Evolutionary conservation across 2,329 filamentous ascomycete species (phyloP).

Genomic region (Fusarium sp.): DNA sequence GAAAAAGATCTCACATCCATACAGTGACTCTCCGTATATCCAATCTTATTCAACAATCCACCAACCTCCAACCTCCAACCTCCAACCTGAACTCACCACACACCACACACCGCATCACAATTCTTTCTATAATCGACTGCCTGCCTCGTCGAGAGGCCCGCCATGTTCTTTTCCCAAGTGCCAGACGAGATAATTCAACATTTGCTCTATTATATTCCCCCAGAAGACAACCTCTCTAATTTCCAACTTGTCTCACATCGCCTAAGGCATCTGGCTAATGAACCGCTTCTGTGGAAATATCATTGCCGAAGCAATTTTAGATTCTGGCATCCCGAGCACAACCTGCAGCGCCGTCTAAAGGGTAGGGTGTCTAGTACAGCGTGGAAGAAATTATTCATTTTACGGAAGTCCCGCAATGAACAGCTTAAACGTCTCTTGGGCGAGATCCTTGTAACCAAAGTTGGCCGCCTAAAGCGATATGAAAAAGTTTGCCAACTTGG

Average conservation of each 20-base stretch:
- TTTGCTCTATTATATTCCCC: slow-evolving; percentile 72
- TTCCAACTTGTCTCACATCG: slow-evolving; percentile 67
- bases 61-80: slow-evolving; percentile 2
- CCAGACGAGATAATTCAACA: slow-evolving; percentile 87
- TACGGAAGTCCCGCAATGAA: slow-evolving; percentile 62
- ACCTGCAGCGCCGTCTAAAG: slow-evolving; percentile 64
- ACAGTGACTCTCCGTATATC: neutral
- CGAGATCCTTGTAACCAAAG: slow-evolving; percentile 74
- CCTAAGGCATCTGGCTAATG: slow-evolving; percentile 71
- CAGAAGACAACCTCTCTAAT: slow-evolving; percentile 58
- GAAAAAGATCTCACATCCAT: neutral
- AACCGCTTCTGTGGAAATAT: slow-evolving; percentile 80
- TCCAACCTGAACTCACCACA: slow-evolving; percentile 9
- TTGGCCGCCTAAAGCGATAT: slow-evolving; percentile 73
- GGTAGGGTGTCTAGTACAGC: slow-evolving; percentile 64
- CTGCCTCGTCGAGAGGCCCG: slow-evolving; percentile 26
- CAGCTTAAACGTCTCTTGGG: slow-evolving; percentile 66
- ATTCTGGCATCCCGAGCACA: slow-evolving; percentile 77
- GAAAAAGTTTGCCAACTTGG: slow-evolving; percentile 75
- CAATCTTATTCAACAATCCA: neutral
- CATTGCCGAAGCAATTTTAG: slow-evolving; percentile 75
- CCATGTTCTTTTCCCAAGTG: slow-evolving; percentile 57
- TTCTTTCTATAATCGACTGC: slow-evolving; percentile 1
- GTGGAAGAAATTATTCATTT: slow-evolving; percentile 77
- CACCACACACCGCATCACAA: slow-evolving; percentile 9